Evolutionary conservation across 345 rosid genomes (phyloP), one percentile per base, ranked within the genome.

Genomic region (Eucalyptus lansdowneana): DNA sequence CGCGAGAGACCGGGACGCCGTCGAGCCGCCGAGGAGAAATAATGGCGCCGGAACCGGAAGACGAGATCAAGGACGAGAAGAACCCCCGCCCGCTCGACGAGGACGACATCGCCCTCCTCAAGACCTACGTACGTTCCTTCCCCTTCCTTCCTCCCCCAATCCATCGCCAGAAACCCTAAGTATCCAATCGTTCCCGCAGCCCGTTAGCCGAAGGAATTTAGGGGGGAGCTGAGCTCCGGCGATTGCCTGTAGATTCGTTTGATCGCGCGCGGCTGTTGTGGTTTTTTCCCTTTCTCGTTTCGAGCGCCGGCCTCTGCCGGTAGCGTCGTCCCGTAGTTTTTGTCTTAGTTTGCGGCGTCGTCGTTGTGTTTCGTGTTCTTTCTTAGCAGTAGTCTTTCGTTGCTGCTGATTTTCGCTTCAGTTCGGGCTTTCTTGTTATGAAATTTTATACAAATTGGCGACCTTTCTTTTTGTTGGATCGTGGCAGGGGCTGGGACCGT

Each of bases 71-170:
- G 93, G 98, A 96, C 90, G 98, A 96, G 97, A 97, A 96, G 95
- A 96, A 96, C 89, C 97, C 97, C 42, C 95, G 94, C 6, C 99
- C 98, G 25, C 97, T 96, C 31, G 99, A 96, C 42, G 99, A 96
- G 90, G 99, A 96, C 89, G 99, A 97, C 67, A 96, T 97, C 80
- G 99, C 99, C 62, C 97, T 97, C 49, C 99, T 97, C 91, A 97
- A 97, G 89, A 97, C 98, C 88, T 97, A 97, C 53, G 99, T 96
- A 95, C 56, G 89, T 50, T 16, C 22, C 50, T 45, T 3, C 50
- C 87, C 25, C 24, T 54, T 54, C 86, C 21, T 80, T 40, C 22
- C 24, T 2, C 31, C 14, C 14, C 44, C 25, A 19, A 72, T 5
- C 40, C 58, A 53, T 53, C 58, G 1, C 58, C 25, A 16, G 24